Conservation (phyloP, 108 stramenopile species). For the Stephanodiscus triporus region DNA sequence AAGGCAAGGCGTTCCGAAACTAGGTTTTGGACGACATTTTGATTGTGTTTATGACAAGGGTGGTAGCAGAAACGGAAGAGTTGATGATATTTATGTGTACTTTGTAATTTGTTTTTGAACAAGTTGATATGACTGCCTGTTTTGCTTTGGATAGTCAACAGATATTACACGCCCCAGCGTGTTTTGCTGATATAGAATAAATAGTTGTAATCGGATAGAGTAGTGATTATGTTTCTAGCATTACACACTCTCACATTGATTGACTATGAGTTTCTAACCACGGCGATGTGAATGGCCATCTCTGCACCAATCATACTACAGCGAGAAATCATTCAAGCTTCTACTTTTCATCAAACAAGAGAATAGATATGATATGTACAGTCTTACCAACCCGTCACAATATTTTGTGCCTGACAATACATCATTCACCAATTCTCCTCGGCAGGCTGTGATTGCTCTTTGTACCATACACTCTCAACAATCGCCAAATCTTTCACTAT, state of each 20-base stretch:
- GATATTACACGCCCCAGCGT: background rate
- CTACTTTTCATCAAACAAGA: too few species aligned
- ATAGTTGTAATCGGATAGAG: background rate
- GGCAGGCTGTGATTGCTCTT: background rate
- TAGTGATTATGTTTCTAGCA: background rate
- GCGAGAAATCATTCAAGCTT: too few species aligned
- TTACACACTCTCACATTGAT: background rate
- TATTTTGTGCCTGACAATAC: too few species aligned
- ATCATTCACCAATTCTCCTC: too few species aligned
- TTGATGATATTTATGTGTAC: background rate
- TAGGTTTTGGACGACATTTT: too few species aligned
- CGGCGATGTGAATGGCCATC: too few species aligned
- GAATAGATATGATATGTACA: too few species aligned
- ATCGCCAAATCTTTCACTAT: slow-evolving; percentile 14
- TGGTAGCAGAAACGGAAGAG: background rate
- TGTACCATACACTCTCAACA: background rate
- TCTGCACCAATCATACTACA: too few species aligned
- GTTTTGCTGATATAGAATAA: too few species aligned
- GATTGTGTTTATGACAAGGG: too few species aligned
- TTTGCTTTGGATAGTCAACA: background rate
- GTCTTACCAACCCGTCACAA: too few species aligned
- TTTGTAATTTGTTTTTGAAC: background rate
- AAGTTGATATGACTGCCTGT: background rate
- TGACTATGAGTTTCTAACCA: too few species aligned
- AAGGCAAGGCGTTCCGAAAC: slow-evolving; percentile 10